phyloP scores from a whole-genome alignment of 345 rosid species.

The Lepidium didymum region DNA sequence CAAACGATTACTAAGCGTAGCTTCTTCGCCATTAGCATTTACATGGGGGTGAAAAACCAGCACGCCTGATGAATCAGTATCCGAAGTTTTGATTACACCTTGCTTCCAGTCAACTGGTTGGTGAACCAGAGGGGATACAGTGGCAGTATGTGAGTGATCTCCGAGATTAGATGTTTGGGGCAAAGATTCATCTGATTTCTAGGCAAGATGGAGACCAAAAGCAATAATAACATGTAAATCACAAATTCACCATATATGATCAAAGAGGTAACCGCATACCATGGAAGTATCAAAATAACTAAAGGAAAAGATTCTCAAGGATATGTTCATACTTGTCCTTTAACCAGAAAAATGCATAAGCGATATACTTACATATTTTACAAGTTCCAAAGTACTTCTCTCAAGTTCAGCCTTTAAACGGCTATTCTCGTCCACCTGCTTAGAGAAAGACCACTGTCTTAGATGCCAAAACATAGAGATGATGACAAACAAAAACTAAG shows the following conservation, averaged over 20 bases:
- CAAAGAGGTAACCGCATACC: not conserved
- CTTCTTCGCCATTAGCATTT: conserved; percentile 31
- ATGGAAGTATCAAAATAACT: not conserved
- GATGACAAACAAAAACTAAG: not conserved
- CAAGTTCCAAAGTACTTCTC: conserved; percentile 45
- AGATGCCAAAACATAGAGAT: not conserved
- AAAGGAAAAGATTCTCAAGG: not conserved
- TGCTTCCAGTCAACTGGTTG: conserved; percentile 32
- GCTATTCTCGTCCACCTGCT: conserved; percentile 76
- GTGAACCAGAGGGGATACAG: conserved; percentile 36
- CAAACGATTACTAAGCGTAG: conserved; percentile 25
- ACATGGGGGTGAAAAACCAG: conserved; percentile 37
- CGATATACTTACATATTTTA: conserved; percentile 47
- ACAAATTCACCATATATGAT: not conserved
- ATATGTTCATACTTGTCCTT: not conserved
- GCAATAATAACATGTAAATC: conserved; percentile 9
- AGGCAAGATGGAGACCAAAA: conserved; percentile 13
- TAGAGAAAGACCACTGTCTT: conserved; percentile 4
- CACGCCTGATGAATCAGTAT: conserved; percentile 28
- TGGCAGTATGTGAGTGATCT: conserved; percentile 26
- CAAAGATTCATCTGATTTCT: conserved; percentile 32
- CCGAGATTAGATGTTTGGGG: conserved; percentile 32
- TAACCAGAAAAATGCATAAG: not conserved
- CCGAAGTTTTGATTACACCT: conserved; percentile 22
- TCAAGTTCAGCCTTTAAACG: conserved; percentile 64